Evolutionary conservation across 257 asterid species (phyloP), one percentile per base, ranked within the genome.

Genomic region (Solanum pinnatisectum): DNA sequence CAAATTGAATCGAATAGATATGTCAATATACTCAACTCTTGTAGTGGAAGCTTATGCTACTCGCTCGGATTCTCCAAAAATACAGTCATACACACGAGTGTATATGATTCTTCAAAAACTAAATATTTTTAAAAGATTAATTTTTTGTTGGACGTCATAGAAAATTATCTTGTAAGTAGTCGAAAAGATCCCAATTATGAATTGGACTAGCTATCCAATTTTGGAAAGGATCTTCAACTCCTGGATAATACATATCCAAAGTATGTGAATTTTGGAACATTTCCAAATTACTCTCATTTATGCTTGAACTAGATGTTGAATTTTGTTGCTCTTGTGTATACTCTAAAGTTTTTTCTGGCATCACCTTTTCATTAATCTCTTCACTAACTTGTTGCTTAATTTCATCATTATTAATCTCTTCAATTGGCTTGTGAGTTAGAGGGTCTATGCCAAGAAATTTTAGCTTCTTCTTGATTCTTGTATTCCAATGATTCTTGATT

Each of bases 151-250:
- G 3, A 23, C 46, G 40, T 93, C 91, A 95, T 65, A 94, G 93
- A 83, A 89, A 91, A 87, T 65, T 85, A 6, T 89, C 93, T 59
- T 86, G 91, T 60, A 92, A 89, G 87, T 88, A 59, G 59, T 86
- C 84, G 79, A 93, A 93, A 90, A 91, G 89, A 88, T 95, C 98
- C 98, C 98, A 95, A 20, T 65, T 65, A 65, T 89, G 84, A 59
- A 93, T 89, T 3, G 96, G 95, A 35, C 91, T 93, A n/a, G 86
- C 92, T 88, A 93, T 91, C 93, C 95, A 93, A 84, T 83, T 90
- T 36, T 90, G 94, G 63, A 88, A 93, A 89, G 92, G 88, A 84
- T 94, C 91, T 60, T 87, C 89, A 82, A 63, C 18, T 39, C 83
- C 89, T 68, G 78, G 23, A 46, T 74, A 84, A 39, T 79, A 81